phyloP scores from a whole-genome alignment of 2,329 filamentous ascomycete genomes.

The Zymoseptoria ardabiliae region DNA sequence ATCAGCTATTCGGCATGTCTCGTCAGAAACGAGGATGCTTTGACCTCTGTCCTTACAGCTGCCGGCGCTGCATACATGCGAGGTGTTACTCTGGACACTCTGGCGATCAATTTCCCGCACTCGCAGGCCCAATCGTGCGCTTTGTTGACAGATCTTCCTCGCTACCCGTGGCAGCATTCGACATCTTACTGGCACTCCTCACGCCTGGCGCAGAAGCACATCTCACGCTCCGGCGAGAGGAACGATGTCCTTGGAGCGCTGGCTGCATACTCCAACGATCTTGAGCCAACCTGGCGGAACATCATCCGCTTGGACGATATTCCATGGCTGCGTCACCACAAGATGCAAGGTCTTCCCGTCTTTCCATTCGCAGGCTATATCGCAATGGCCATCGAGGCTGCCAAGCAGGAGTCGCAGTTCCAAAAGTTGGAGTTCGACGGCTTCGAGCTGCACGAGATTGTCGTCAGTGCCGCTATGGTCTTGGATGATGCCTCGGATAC shows the following conservation, averaged over 20 bases:
- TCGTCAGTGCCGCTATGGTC: not conserved
- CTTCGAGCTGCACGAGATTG: constrained; percentile 1
- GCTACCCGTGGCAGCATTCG: constrained; percentile 1
- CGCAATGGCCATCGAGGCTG: constrained; percentile 12
- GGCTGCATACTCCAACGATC: not conserved
- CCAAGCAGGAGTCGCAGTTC: not conserved
- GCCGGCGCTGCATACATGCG: not conserved
- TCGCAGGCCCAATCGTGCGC: not conserved
- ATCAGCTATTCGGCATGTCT: not conserved
- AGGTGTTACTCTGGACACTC: not conserved
- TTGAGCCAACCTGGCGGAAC: constrained; percentile 3
- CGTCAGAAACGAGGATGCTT: not conserved
- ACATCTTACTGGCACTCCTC: not conserved
- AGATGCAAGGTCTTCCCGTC: constrained; percentile 22
- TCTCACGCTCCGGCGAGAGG: not conserved
- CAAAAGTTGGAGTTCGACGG: not conserved
- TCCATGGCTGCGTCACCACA: constrained; percentile 30
- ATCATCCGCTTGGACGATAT: constrained; percentile 11
- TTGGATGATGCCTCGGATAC: not conserved
- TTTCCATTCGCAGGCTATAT: constrained; percentile 24
- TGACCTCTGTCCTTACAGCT: not conserved
- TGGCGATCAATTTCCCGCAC: not conserved
- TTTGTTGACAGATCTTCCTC: constrained; percentile 1
- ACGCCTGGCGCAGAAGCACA: not conserved
- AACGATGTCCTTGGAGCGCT: constrained; percentile 5